Base-by-base conservation (phyloP, 768 basidiomycete genomes). In the Pisolithus tinctorius region DNA sequence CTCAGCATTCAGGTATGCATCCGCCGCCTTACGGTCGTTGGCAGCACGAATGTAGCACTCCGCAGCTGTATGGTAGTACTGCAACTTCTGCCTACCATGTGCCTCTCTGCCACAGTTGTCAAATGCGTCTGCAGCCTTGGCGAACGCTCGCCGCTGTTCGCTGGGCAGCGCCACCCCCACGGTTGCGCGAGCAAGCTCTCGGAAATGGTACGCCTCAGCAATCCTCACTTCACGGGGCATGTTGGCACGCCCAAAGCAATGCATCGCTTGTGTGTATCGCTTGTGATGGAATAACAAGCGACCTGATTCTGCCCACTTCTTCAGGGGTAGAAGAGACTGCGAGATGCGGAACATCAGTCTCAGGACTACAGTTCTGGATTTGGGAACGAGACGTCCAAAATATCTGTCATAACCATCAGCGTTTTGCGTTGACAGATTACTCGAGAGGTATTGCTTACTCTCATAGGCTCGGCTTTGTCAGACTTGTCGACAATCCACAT, bases 401-500 rank as follows among this genome's bases (percentile, higher is more conserved):
- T 5, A 67, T 58, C 84, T 86, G 49, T 14, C 47, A 46, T 26
- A 17, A 74, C 13, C 74, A 20, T 63, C 14, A 68, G 47, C 44
- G 64, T 50, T 6, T 61, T 73, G 48, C 68, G 47, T 25, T 61
- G 63, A 26, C 56, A 54, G 16, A 56, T 55, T 31, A 70, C 13
- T 34, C 11, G 34, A 27, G 36, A 5, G 1, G 11, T 9, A 26
- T 27, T 5, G n/a, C 11, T 3, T 45, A 84, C 84, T 56, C 73
- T 69, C 78, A 85, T 81, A 2, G 82, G 74, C 39, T 79, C 75
- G 16, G 75, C 70, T 51, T 74, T 79, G 1, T 70, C 65, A 0
- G 84, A 85, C 31, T 69, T 73, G 60, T 88, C 86, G 1, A 78
- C 77, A 17, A 88, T 79, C 83, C 86, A 85, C 6, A 88, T 59